These are phyloP conservation scores for Elsinoe necatrix DNA, from an alignment of 2,329 filamentous ascomycete species.

Conservation along the genomic window DNA sequence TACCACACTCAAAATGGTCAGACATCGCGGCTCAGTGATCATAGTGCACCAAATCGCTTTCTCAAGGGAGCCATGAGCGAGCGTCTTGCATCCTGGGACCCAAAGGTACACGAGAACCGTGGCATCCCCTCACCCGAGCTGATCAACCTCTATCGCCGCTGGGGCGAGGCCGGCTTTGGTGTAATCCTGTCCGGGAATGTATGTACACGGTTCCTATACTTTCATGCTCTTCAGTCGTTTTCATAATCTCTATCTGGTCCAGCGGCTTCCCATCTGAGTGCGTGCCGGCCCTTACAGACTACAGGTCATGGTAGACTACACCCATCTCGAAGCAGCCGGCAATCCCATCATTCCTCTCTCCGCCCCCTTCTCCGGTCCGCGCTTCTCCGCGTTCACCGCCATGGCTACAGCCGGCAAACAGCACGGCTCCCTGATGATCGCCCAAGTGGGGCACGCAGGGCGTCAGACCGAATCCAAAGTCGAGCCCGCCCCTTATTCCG, in stretches of 20 bases:
- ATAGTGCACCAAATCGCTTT: slow-evolving; percentile 51
- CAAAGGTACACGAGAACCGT: slow-evolving; percentile 43
- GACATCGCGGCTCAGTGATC: not conserved
- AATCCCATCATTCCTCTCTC: slow-evolving; percentile 51
- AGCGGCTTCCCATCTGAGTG: not conserved
- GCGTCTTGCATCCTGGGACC: slow-evolving; percentile 52
- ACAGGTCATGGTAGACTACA: slow-evolving; percentile 50
- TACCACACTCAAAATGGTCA: too few relatives aligned
- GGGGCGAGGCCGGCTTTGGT: slow-evolving; percentile 52
- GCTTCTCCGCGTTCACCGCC: slow-evolving; percentile 53
- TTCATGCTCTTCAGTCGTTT: too few relatives aligned
- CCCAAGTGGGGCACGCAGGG: slow-evolving; percentile 56
- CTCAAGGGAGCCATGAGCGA: slow-evolving; percentile 62
- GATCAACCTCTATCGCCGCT: slow-evolving; percentile 52
- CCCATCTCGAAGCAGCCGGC: slow-evolving; percentile 48
- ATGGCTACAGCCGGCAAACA: slow-evolving; percentile 48
- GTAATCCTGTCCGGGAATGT: slow-evolving; percentile 54
- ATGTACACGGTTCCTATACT: too few relatives aligned
- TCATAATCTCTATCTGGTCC: too few relatives aligned
- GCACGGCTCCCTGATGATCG: slow-evolving; percentile 50
- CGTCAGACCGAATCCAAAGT: slow-evolving; percentile 43
- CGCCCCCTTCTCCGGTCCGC: slow-evolving; percentile 44
- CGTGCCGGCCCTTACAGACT: not conserved
- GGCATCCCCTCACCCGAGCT: slow-evolving; percentile 46
- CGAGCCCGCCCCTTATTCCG: slow-evolving; percentile 43